phyloP scores from a whole-genome alignment of 176 grass and related monocot genomes.

The Rhynchospora pubera region DNA sequence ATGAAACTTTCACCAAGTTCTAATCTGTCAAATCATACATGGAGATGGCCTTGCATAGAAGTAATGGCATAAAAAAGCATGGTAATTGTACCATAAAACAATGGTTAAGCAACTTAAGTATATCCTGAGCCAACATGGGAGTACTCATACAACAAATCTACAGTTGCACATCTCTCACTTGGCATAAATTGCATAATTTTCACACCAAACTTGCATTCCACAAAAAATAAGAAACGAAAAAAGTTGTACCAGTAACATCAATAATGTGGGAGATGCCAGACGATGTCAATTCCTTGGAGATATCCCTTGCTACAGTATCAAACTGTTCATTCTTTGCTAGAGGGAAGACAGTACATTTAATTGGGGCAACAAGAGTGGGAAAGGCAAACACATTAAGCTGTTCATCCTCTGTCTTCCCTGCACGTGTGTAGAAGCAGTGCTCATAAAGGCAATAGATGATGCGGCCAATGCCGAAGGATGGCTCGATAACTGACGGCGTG shows the following conservation, averaged over 20 bases:
- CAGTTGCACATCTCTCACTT: not conserved
- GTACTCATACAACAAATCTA: not conserved
- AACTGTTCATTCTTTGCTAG: conserved; percentile 70
- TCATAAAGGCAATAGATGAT: conserved; percentile 91
- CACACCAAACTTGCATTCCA: not conserved
- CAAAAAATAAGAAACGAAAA: not conserved
- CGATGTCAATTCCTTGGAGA: conserved; percentile 61
- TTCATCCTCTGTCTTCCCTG: conserved; percentile 61
- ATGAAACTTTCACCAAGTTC: not conserved
- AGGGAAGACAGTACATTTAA: conserved; percentile 85
- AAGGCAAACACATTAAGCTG: conserved; percentile 85
- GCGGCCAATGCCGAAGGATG: conserved; percentile 92
- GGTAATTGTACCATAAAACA: not conserved
- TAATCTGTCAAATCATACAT: not conserved
- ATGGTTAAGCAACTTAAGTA: not conserved
- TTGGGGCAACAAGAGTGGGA: conserved; percentile 72
- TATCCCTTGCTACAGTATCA: conserved; percentile 65
- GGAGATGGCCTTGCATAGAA: not conserved
- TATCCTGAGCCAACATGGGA: not conserved
- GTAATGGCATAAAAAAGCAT: not conserved
- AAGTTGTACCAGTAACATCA: conserved; percentile 60
- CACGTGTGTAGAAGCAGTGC: conserved; percentile 69
- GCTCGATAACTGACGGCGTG: conserved; percentile 92
- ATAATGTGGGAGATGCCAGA: conserved; percentile 79
- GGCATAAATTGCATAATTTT: not conserved